Conservation (phyloP, 2,329 filamentous ascomycete species). For the Aspergillus melleus region DNA sequence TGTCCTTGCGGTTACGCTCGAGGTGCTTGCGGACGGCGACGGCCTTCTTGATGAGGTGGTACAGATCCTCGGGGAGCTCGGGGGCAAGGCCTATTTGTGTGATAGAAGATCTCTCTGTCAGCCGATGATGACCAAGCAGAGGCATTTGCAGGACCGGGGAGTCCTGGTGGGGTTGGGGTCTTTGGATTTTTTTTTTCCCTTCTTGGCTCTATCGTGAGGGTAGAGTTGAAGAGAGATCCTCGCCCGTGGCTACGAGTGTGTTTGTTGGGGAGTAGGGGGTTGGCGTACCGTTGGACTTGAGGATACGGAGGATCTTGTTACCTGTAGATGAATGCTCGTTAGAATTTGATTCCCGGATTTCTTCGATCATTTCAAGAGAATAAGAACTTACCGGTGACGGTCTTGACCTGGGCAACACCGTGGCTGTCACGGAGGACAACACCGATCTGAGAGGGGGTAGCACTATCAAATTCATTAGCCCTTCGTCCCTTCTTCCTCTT, state of each 20-base stretch:
- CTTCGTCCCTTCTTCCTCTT: too few relatives aligned
- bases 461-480: slow-evolving; percentile 47
- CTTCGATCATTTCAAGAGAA: not conserved
- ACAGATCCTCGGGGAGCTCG: slow-evolving; percentile 98
- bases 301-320: slow-evolving; percentile 99
- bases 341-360: slow-evolving; percentile 25
- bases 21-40: slow-evolving; percentile 99
- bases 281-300: slow-evolving; percentile 90
- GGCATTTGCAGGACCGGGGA: slow-evolving; percentile 58
- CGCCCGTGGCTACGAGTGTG: slow-evolving; percentile 23
- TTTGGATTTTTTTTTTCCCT: not conserved
- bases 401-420: slow-evolving; percentile 96
- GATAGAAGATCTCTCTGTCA: slow-evolving; percentile 82
- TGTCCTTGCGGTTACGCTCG: slow-evolving; percentile 99
- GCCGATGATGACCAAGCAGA: slow-evolving; percentile 78
- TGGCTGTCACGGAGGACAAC: slow-evolving; percentile 97
- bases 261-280: slow-evolving; percentile 22
- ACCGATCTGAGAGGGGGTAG: slow-evolving; percentile 98
- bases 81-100: slow-evolving; percentile 86
- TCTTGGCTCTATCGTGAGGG: not conserved
- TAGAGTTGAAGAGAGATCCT: not conserved
- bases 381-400: slow-evolving; percentile 80
- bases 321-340: slow-evolving; percentile 54
- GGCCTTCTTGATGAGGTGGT: slow-evolving; percentile 99
- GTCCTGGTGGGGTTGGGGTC: slow-evolving; percentile 4